Evolutionary conservation across 1,284 basidiomycete genomes (phyloP).

Genomic region (Trametes polyzona): DNA sequence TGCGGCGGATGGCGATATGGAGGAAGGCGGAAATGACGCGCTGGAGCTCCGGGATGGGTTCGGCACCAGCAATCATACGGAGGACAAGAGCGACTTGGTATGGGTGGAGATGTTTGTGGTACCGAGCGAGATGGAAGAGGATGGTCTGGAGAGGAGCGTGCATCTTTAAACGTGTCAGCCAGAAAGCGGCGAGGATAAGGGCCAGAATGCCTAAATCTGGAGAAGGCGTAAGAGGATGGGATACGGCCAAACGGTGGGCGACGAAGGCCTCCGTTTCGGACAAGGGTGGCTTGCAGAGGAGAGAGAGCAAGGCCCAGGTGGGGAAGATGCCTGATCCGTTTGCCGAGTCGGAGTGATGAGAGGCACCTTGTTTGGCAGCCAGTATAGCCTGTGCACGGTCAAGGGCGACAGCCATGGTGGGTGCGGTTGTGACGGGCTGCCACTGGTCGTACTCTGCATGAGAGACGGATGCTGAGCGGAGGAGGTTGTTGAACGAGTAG

Average conservation of each 20-base stretch:
- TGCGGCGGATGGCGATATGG: slow-evolving; percentile 35
- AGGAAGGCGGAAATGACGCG: slow-evolving; percentile 7
- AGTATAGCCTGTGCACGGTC: slow-evolving; percentile 8
- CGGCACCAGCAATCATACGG: slow-evolving; percentile 42
- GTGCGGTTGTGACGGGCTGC: slow-evolving; percentile 11
- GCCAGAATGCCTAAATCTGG: slow-evolving; percentile 44
- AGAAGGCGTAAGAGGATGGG: slow-evolving; percentile 40
- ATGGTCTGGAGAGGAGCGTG: slow-evolving; percentile 46
- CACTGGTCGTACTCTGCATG: slow-evolving; percentile 12
- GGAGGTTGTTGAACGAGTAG: not conserved
- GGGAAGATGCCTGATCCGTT: slow-evolving; percentile 33
- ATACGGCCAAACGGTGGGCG: slow-evolving; percentile 42
- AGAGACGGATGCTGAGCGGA: not conserved
- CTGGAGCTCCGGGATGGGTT: slow-evolving; percentile 2
- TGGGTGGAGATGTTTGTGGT: slow-evolving; percentile 37
- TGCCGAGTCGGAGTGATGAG: not conserved
- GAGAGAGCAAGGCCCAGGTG: slow-evolving; percentile 56
- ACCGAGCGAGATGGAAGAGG: slow-evolving; percentile 48
- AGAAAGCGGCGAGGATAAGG: slow-evolving; percentile 50
- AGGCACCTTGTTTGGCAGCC: not conserved
- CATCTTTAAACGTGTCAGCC: slow-evolving; percentile 53
- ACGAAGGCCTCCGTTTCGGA: slow-evolving; percentile 45
- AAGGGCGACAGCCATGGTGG: slow-evolving; percentile 10
- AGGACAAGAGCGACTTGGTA: slow-evolving; percentile 62
- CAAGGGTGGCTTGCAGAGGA: slow-evolving; percentile 53